phyloP scores from a whole-genome alignment of 2,329 filamentous ascomycete species.

The Phyllosticta citrichinensis region DNA sequence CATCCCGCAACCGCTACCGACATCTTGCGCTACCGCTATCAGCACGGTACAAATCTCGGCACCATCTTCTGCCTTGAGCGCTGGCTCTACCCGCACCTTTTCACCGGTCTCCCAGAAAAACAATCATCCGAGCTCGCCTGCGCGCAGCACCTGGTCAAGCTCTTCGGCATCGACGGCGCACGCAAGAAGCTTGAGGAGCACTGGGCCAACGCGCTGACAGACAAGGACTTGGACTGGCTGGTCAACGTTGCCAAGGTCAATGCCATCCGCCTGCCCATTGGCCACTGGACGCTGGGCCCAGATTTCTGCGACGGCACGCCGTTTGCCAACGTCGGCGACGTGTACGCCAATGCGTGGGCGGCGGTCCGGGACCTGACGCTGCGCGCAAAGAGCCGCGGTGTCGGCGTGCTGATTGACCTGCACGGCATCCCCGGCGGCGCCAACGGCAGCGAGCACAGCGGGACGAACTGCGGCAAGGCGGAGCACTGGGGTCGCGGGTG shows the following conservation, averaged over 20 bases:
- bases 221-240: slow-evolving; percentile 45
- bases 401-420: slow-evolving; percentile 49
- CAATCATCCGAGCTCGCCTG: slow-evolving; percentile 43
- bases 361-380: slow-evolving; percentile 38
- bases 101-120: slow-evolving; percentile 24
- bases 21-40: slow-evolving; percentile 47
- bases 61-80: slow-evolving; percentile 51
- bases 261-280: slow-evolving; percentile 50
- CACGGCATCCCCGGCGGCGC: slow-evolving; percentile 51
- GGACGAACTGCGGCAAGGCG: slow-evolving; percentile 42
- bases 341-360: slow-evolving; percentile 46
- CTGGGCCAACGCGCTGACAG: slow-evolving; percentile 42
- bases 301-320: slow-evolving; percentile 41
- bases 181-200: slow-evolving; percentile 43
- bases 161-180: slow-evolving; percentile 39
- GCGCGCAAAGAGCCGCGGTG: slow-evolving; percentile 37
- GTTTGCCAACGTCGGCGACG: slow-evolving; percentile 32
- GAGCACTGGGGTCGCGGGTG: slow-evolving; percentile 36
- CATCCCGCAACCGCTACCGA: slow-evolving; percentile 15
- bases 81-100: slow-evolving; percentile 46
- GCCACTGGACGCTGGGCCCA: slow-evolving; percentile 47
- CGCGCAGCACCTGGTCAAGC: slow-evolving; percentile 37
- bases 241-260: slow-evolving; percentile 39
- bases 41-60: slow-evolving; percentile 50
- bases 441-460: slow-evolving; percentile 46